Conservation (phyloP, 140 eudicot species). For the Erigeron philadelphicus region DNA sequence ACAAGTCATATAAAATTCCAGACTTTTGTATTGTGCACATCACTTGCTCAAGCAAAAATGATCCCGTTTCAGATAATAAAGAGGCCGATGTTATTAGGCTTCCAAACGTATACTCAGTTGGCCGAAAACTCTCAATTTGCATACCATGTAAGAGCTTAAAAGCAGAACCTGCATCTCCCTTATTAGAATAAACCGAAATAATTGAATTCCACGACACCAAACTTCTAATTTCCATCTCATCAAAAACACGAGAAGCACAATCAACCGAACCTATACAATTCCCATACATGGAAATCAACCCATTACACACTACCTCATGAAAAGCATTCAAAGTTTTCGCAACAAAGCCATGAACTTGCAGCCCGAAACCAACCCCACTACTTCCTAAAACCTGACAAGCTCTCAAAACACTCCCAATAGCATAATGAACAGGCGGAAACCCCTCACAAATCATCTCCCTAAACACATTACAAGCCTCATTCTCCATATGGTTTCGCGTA, state of each 20-base stretch:
- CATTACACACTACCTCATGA: conserved; percentile 74
- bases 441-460: conserved; percentile 54
- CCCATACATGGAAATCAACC: conserved; percentile 78
- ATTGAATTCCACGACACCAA: conserved; percentile 75
- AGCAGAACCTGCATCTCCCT: conserved; percentile 49
- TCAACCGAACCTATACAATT: conserved; percentile 44
- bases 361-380: conserved; percentile 49
- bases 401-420: conserved; percentile 71
- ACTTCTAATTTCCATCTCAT: conserved; percentile 46
- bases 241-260: conserved; percentile 54
- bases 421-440: conserved; percentile 50
- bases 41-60: conserved; percentile 51
- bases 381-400: conserved; percentile 58
- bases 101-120: conserved; percentile 75
- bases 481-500: conserved; percentile 43
- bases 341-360: conserved; percentile 73
- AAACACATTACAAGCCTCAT: conserved; percentile 49
- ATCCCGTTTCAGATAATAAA: conserved; percentile 27
- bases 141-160: conserved; percentile 54
- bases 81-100: conserved; percentile 66
- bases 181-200: conserved; percentile 66
- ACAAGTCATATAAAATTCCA: conserved; percentile 57
- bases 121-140: conserved; percentile 50
- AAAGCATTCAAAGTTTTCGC: conserved; percentile 38
- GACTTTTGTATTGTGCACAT: conserved; percentile 51